Base-by-base conservation (phyloP, 2,329 filamentous ascomycete genomes). In the Phaeosphaeria sp. region DNA sequence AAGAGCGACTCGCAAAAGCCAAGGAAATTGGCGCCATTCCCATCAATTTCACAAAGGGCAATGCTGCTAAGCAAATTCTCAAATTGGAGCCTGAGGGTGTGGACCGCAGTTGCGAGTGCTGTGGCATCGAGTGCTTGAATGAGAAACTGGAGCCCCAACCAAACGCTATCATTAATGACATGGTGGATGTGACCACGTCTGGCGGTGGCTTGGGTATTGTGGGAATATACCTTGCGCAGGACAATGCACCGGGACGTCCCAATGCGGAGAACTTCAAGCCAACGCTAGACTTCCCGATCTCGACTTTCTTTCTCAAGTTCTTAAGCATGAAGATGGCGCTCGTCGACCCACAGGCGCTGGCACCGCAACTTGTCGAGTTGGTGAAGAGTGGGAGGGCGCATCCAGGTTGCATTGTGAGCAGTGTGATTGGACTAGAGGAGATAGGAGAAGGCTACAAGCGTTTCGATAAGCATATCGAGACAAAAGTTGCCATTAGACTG, bases 11-110 rank as follows among this genome's bases (percentile, higher is more conserved):
- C 8, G 66, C 61, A 1, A 56, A 59, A 7, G 75, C 73, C 1
- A 61, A 58, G 4, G 65, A 62, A 4, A 70, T 77, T 24, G 74
- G 74, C 6, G 74, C 74, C 7, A 72, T 76, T 18, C 74, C 75
- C 0, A 77, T 78, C 60, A 65, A 76, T 53, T 77, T 77, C 59
- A 61, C 44, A 1, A 39, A 57, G 2, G 47, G 50, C 6, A 68
- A 76, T 27, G 64, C 73, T 1, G 74, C 71, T 2, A 61, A 60
- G 3, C 69, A 77, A 53, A 77, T 78, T 36, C 43, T 76, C 7
- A 60, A 55, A 9, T 54, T 17, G 13, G 63, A 66, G 40, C 57
- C 59, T 6, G 27, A 24, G 15, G 65, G 65, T n/a, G 61, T 64
- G 1, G 18, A 33, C 4, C 40, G 55, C 6, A 49, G 39, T 36